Evolutionary conservation across 2,329 filamentous ascomycete species (phyloP).

Genomic region (Blastomyces percursus): DNA sequence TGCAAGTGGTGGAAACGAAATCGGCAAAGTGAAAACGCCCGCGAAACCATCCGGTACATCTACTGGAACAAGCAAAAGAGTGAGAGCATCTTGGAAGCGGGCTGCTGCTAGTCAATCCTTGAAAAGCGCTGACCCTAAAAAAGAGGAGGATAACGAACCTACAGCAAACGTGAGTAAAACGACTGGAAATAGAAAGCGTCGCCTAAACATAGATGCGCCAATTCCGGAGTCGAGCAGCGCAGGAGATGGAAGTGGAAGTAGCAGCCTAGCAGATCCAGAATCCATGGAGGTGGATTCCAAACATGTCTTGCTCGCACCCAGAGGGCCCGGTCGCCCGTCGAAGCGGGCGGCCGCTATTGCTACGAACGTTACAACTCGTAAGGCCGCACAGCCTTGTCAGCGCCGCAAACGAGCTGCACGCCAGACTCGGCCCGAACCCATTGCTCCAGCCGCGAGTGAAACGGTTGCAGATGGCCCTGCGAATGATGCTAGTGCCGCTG

Average conservation of each 20-base stretch:
- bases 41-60: neutral
- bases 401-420: neutral
- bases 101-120: neutral
- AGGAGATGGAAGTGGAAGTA: neutral
- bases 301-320: neutral
- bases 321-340: slow-evolving; percentile 3
- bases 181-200: neutral
- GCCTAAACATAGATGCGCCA: neutral
- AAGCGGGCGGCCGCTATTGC: neutral
- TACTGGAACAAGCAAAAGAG: neutral
- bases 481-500: neutral
- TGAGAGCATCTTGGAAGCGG: neutral
- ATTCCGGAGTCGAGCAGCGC: neutral
- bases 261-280: neutral
- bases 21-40: neutral
- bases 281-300: neutral
- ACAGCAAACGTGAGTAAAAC: neutral
- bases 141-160: neutral
- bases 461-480: neutral
- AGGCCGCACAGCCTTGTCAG: neutral
- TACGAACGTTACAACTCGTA: neutral
- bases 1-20: neutral
- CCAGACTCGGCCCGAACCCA: neutral
- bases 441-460: neutral
- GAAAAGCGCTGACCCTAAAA: neutral